Conservation (phyloP, 2,329 filamentous ascomycete genomes). For the Verticillium dahliae region DNA sequence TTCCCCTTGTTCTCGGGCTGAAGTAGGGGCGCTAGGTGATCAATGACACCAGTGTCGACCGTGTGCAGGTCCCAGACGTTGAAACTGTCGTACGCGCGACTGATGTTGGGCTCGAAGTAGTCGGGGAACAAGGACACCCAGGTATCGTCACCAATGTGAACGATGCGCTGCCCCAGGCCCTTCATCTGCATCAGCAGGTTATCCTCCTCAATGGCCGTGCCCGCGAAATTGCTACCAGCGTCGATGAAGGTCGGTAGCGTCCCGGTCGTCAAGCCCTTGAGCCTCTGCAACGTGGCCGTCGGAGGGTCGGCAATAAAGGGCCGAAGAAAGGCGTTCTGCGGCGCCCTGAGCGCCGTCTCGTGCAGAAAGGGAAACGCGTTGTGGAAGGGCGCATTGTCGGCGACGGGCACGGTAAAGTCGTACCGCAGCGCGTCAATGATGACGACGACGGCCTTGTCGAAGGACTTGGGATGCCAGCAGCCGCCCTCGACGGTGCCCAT, state of each 20-base stretch:
- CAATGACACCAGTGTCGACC: conserved; percentile 88
- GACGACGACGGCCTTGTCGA: conserved; percentile 84
- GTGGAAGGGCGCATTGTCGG: conserved; percentile 59
- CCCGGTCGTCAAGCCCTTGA: conserved; percentile 92
- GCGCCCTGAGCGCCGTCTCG: conserved; percentile 68
- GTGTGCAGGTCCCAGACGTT: conserved; percentile 98
- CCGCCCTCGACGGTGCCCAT: conserved; percentile 50
- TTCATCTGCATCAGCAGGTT: conserved; percentile 62
- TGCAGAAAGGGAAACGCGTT: conserved; percentile 83
- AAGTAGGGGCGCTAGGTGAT: conserved; percentile 83
- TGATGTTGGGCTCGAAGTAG: conserved; percentile 86
- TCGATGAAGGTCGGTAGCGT: conserved; percentile 94
- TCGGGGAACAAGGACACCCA: conserved; percentile 90
- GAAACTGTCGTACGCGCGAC: conserved; percentile 88
- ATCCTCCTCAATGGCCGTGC: conserved; percentile 93
- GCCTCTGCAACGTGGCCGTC: conserved; percentile 82
- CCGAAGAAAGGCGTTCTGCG: conserved; percentile 78
- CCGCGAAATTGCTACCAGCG: conserved; percentile 89
- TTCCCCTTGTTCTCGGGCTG: conserved; percentile 54
- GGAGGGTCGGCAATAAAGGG: conserved; percentile 97
- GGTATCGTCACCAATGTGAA: conserved; percentile 95
- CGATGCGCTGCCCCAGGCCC: conserved; percentile 65
- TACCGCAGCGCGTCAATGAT: conserved; percentile 92
- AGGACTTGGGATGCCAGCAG: conserved; percentile 95
- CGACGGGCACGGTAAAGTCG: conserved; percentile 86